These are phyloP conservation scores for Dendrobium chrysotoxum DNA, from an alignment of 106 monocot species.

Conservation along the genomic window DNA sequence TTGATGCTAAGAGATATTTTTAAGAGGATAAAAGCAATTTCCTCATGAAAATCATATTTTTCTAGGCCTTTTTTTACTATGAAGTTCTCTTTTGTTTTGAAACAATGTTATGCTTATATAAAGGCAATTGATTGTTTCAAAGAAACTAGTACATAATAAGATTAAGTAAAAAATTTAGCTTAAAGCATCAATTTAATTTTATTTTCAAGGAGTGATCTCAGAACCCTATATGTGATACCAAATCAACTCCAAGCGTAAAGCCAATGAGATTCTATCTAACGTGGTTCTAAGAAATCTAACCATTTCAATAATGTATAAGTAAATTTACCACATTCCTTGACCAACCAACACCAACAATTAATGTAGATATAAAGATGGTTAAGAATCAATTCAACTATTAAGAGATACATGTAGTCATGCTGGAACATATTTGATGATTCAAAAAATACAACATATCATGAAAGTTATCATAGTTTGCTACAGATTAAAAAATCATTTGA, in stretches of 20 bases:
- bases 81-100: not conserved
- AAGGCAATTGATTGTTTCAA: not conserved
- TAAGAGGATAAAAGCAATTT: not conserved
- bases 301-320: not conserved
- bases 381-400: too few species aligned
- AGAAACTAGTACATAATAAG: not conserved
- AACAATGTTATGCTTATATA: not conserved
- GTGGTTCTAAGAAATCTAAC: not conserved
- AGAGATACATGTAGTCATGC: not conserved
- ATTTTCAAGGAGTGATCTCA: not conserved
- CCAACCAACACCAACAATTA: not conserved
- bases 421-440: not conserved
- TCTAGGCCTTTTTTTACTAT: not conserved
- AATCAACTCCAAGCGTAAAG: not conserved
- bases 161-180: not conserved
- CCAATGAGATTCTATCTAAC: not conserved
- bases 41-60: not conserved
- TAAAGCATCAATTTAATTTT: not conserved
- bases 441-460: not conserved
- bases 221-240: not conserved
- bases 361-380: not conserved
- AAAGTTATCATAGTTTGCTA: not conserved
- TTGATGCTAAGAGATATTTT: not conserved
- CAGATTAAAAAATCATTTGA: not conserved
- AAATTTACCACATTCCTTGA: not conserved